Evolutionary conservation across 345 rosid genomes (phyloP).

Genomic region (Raphanus raphanistrum): DNA sequence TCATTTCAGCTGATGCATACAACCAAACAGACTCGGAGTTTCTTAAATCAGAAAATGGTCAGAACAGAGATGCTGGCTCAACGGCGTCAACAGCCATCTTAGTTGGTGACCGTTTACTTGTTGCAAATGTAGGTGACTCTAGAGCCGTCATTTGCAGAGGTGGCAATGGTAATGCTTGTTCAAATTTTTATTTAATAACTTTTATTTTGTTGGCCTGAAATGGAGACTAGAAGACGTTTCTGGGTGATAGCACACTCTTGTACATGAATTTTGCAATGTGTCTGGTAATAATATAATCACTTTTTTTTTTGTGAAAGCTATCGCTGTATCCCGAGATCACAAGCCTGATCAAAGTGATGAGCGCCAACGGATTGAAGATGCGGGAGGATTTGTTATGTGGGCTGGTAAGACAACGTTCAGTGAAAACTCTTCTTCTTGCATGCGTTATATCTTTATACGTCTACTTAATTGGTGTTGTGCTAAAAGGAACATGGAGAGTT

Average conservation of each 20-base stretch:
- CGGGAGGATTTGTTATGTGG: conserved; percentile 99
- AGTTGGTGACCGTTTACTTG: conserved; percentile 89
- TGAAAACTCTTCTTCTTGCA: background rate
- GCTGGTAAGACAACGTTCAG: conserved; percentile 59
- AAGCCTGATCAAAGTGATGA: conserved; percentile 98
- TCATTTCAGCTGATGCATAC: conserved; percentile 84
- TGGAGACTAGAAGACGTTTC: background rate
- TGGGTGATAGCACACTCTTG: background rate
- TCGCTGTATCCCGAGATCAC: conserved; percentile 98
- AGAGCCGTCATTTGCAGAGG: conserved; percentile 97
- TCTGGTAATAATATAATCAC: conserved; percentile 4
- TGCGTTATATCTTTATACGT: background rate
- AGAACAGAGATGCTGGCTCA: conserved; percentile 98
- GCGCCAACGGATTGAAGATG: conserved; percentile 95
- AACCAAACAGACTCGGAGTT: conserved; percentile 89
- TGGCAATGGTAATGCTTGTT: conserved; percentile 68
- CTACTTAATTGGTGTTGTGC: conserved; percentile 10
- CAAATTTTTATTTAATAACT: background rate
- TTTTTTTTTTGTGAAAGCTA: conserved; percentile 49
- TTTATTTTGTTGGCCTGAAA: too few relatives aligned
- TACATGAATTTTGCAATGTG: background rate
- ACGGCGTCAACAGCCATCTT: conserved; percentile 98
- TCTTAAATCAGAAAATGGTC: conserved; percentile 85
- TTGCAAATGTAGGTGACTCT: conserved; percentile 98
- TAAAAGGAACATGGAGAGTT: conserved; percentile 96